Base-by-base conservation (phyloP, 2,329 filamentous ascomycete species). In the Nigrospora sphaerica region DNA sequence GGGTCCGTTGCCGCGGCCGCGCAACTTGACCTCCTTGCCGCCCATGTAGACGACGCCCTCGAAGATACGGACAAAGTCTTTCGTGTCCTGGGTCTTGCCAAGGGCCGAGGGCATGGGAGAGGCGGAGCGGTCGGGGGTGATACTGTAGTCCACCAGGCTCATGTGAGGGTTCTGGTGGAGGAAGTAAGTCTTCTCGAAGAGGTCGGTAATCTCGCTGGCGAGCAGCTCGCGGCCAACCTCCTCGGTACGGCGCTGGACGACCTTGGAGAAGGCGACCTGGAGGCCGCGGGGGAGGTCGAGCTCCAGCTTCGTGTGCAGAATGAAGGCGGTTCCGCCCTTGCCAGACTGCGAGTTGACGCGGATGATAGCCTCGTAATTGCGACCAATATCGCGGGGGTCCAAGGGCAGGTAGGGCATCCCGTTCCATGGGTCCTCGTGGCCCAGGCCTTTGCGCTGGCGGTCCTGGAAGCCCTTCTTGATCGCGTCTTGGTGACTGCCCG, bases 351-450 rank as follows among this genome's bases (percentile, higher is more conserved):
- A 95, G 74, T 97, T 98, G 78, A 97, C 92, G 49, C 92, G 87
- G 63, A 97, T 97, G 62, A 97, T 86, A 49, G 92, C 92, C 69
- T 97, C 91, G 78, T 97, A 97, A n/a, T 85, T 96, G 48, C 92
- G 83, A 43, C 92, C 92, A 53, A 97, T 95, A 61, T 97, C 92
- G 60, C 86, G 78, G 6, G 92, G 92, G 61, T 97, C 92, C 57
- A 97, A 78, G 12, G 92, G 92, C 42, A 97, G 83, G 63, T 97
- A 97, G 0, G 92, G 92, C 35, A 96, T 77, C 7, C 23, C 23
- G 56, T 87, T 73, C 92, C 92, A 97, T 36, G 70, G 72, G 59
- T 83, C 80, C 47, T 92, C 81, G 60, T 77, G 71, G 6, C 68
- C 71, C 39, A 76, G 73, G 45, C 74, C 77, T 1, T 75, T 67